Base-by-base conservation (phyloP, 2,329 filamentous ascomycete species). In the Alternaria novae-zelandiae region DNA sequence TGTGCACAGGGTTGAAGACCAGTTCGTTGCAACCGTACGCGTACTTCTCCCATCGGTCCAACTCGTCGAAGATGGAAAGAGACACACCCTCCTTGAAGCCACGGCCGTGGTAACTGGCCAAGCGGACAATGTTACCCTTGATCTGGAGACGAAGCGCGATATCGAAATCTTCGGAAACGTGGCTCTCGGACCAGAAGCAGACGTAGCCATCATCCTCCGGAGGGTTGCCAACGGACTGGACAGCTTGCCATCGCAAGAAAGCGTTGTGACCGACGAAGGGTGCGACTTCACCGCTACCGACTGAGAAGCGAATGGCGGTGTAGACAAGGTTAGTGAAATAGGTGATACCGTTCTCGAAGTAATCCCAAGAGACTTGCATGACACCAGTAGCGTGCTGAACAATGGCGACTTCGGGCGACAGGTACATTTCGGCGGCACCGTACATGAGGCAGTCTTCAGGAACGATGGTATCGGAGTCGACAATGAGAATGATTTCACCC, bases 241-340 rank as follows among this genome's bases (percentile, higher is more conserved):
- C 82, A 17, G 87, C 87, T 61, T 83, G 82, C 90, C 90, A 93
- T 20, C 91, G 85, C 17, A 93, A 82, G 66, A 93, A 88, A 2
- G 90, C 90, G 70, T 93, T 93, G 81, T 93, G 90, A 3, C 90
- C 90, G 66, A 93, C 90, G 71, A 93, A 93, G 1, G 90, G 90
- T 1, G 89, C 88, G 6, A 90, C 86, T 26, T 93, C 91, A 10
- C 91, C 91, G 45, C 86, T 89, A 11, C 87, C 87, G 26, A 92
- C 89, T 20, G 88, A 87, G 73, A 89, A 92, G 20, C 86, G 84
- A 71, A 93, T 92, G 5, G 89, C 86, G 0, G 87, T 88, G 81
- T 93, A 93, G 69, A 93, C 88, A 44, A 93, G 84, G 74, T 92
- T 89, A 50, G 91, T 93, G 79, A 93, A 93, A 81, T 89, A 93